phyloP scores from a whole-genome alignment of 257 asterid genomes.

The Euphrasia confusa region DNA sequence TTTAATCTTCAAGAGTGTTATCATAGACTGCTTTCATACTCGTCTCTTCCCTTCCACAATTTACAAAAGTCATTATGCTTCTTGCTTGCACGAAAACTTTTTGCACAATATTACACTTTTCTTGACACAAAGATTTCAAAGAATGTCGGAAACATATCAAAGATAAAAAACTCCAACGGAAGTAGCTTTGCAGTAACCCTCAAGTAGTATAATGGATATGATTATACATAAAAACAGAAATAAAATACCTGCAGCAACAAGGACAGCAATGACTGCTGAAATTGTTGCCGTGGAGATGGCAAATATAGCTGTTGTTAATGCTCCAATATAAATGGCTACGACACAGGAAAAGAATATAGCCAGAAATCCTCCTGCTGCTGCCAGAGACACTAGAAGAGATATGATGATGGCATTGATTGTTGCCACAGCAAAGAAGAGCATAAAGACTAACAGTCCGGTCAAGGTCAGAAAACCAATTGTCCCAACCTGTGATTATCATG shows the following conservation, averaged over 20 bases:
- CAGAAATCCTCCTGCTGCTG: conserved; percentile 86
- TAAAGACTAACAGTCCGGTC: conserved; percentile 60
- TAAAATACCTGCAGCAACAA: conserved; percentile 56
- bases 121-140: not conserved
- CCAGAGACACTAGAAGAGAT: conserved; percentile 70
- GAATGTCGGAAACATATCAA: not conserved
- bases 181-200: not conserved
- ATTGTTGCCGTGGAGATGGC: conserved; percentile 55
- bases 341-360: conserved; percentile 69
- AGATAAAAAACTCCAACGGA: not conserved
- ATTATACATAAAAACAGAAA: not conserved
- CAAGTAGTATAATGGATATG: not conserved
- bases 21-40: not conserved
- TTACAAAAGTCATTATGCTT: not conserved
- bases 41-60: not conserved
- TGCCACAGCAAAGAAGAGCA: conserved; percentile 67
- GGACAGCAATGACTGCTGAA: conserved; percentile 47
- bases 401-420: conserved; percentile 70
- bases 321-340: conserved; percentile 65
- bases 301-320: conserved; percentile 48
- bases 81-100: not conserved
- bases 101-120: not conserved
- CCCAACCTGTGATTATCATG: conserved; percentile 56
- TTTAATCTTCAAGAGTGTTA: not conserved
- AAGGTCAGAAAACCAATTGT: conserved; percentile 47